Conservation (phyloP, 2,329 filamentous ascomycete species). For the Mollisiaceae sp. region DNA sequence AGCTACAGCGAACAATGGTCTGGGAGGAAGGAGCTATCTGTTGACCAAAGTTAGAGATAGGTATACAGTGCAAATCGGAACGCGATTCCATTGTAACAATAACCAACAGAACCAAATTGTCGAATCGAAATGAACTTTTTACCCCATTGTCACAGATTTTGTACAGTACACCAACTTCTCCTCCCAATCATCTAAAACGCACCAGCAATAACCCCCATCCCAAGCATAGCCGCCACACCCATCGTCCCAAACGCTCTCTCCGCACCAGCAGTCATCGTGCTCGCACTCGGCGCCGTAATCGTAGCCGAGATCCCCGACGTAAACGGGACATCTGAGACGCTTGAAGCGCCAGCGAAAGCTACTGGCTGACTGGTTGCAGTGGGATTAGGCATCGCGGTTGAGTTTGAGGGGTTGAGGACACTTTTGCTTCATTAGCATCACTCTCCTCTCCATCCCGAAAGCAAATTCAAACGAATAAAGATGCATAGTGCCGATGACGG, state of each 20-base stretch:
- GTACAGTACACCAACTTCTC: no score
- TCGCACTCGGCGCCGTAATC: slow-evolving; percentile 43
- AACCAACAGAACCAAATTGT: no score
- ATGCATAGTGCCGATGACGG: no score
- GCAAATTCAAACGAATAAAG: no score
- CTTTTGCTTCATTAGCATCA: slow-evolving; percentile 36
- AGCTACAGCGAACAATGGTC: no score
- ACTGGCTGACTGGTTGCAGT: slow-evolving; percentile 52
- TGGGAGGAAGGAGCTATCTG: no score
- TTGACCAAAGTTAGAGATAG: no score
- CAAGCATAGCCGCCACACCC: slow-evolving; percentile 54
- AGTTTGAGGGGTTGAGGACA: slow-evolving; percentile 60
- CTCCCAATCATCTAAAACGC: slow-evolving; percentile 4
- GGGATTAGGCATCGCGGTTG: slow-evolving; percentile 42
- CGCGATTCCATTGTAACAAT: no score
- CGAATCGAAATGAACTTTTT: no score
- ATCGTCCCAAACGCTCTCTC: slow-evolving; percentile 42
- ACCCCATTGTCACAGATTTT: no score
- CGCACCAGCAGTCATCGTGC: slow-evolving; percentile 13
- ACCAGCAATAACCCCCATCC: slow-evolving; percentile 30
- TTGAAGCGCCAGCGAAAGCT: slow-evolving; percentile 59
- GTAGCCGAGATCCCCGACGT: slow-evolving; percentile 56
- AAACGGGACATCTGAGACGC: slow-evolving; percentile 55
- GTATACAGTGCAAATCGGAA: no score
- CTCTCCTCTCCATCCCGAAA: neutral